Evolutionary conservation across 129 eudicot genomes (phyloP).

Genomic region (Lactuca saligna): DNA sequence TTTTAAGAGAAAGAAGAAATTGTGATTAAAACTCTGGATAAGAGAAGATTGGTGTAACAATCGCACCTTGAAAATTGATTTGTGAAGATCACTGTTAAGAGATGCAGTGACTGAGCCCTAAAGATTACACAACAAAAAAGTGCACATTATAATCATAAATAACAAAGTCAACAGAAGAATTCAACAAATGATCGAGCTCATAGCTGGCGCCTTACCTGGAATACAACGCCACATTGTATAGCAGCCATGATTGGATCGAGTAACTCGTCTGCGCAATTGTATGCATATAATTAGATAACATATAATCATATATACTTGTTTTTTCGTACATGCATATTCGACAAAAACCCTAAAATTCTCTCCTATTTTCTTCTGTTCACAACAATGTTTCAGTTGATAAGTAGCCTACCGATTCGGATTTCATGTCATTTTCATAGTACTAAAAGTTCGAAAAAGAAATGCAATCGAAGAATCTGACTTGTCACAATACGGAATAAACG

Average conservation of each 20-base stretch:
- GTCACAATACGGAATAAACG: neutral
- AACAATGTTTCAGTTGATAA: neutral
- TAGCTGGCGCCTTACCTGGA: constrained; percentile 11
- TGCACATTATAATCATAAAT: constrained; percentile 2
- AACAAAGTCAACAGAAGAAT: neutral
- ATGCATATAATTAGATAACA: neutral
- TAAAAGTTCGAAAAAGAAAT: neutral
- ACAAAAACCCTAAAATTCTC: neutral
- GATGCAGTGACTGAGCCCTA: constrained; percentile 26
- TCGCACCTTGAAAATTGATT: constrained; percentile 24
- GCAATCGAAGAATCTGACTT: neutral
- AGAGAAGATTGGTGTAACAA: neutral
- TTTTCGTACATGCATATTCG: neutral
- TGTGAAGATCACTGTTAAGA: constrained; percentile 22
- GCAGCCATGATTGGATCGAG: constrained; percentile 32
- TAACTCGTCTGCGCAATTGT: constrained; percentile 1
- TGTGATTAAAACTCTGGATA: neutral
- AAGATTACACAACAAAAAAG: neutral
- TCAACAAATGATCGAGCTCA: neutral
- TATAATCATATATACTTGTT: neutral
- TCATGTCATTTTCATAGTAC: neutral
- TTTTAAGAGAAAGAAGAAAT: neutral
- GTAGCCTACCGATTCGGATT: neutral
- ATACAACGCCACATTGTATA: constrained; percentile 21
- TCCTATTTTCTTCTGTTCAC: neutral